Evolutionary conservation across 2,329 filamentous ascomycete species (phyloP), one percentile per base, ranked within the genome.

Genomic region (Pseudodiploospora longispora): DNA sequence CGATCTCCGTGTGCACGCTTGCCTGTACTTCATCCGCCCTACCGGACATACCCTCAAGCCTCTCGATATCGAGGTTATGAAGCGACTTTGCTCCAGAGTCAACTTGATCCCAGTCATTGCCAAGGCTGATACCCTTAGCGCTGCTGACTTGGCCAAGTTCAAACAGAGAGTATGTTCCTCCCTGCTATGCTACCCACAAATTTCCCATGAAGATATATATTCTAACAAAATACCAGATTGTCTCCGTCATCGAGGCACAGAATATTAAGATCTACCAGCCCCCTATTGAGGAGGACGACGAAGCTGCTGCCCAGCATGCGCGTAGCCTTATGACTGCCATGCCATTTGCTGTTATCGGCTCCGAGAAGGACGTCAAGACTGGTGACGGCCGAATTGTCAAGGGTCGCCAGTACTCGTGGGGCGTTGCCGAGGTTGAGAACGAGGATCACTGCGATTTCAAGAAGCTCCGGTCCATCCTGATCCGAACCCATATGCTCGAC

Each of bases 401-500:
- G 81, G 93, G 93, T 55, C 89, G 93, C 52, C 94, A 98, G 70
- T 98, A 98, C 73, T 88, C 89, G 44, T 98, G 93, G 93, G 93
- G 93, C 77, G 93, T 98, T 59, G 93, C 93, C 50, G 93, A 98
- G 70, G 93, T 98, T 42, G 93, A 98, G 79, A 98, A 98, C 65
- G 93, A 98, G 73, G 93, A 98, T 65, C 93, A 98, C 78, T 98
- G 93, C 72, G 93, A 98, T 71, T 98, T 98, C 79, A 98, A 98
- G 85, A 98, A 98, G 78, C 85, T 98, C 52, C 90, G 93, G 60
- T 95, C 91, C 40, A 97, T 98, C 61, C 78, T 98, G 55, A 97
- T 98, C 75, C 88, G 93, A 68, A 96, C 91, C 41, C 93, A 98
- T 76, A 98, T 98, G 93, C 82, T 98, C 60, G 93, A 98, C 66